Evolutionary conservation across 208 protist genomes (phyloP), one percentile per base, ranked within the genome.

Genomic region (Leishmania guyanensis): DNA sequence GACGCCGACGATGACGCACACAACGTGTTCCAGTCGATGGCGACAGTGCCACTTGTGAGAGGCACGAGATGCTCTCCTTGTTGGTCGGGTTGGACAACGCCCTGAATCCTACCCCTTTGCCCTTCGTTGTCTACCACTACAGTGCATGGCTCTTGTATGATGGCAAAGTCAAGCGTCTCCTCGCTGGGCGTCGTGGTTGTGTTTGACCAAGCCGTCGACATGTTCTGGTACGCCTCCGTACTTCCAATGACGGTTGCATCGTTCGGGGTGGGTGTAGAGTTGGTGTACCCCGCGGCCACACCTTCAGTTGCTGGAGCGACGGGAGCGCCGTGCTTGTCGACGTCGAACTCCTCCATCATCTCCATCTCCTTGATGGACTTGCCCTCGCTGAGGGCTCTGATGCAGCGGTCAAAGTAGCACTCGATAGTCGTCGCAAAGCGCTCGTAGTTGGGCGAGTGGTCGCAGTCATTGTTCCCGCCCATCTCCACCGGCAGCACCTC

Each of bases 381-480:
- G 36, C 84, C 86, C 66, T 80, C 26, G 39, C 54, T 43, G 17
- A 92, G 84, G 3, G 89, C 81, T 22, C 10, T 17, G 77, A 89
- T 81, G 81, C 89, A 92, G 58, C 81, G 56, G 16, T 74, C 53
- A 75, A 91, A 96, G 77, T 96, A 93, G 26, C 46, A 68, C 78
- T 94, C 89, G n/a, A 96, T 82, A 0, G 83, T 80, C 0, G 64
- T 78, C 14, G 86, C 88, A 77, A 92, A 91, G 43, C 75, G 75
- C 64, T 88, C 80, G 85, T 91, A 96, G 74, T 93, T 88, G 33
- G 84, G 76, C 48, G 77, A 62, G 29, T 92, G 66, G 77, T 96
- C 92, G 76, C 89, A 92, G 71, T 93, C 86, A 84, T 94, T 96
- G 33, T 64, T 84, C 17, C 92, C 92, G 26, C 92, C 92, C 82